Percentiles rank a stretch among this genome's conserved stretches.
Evolutionary conservation across 768 basidiomycete species (phyloP).

Genomic region (Ramaria sp.): DNA sequence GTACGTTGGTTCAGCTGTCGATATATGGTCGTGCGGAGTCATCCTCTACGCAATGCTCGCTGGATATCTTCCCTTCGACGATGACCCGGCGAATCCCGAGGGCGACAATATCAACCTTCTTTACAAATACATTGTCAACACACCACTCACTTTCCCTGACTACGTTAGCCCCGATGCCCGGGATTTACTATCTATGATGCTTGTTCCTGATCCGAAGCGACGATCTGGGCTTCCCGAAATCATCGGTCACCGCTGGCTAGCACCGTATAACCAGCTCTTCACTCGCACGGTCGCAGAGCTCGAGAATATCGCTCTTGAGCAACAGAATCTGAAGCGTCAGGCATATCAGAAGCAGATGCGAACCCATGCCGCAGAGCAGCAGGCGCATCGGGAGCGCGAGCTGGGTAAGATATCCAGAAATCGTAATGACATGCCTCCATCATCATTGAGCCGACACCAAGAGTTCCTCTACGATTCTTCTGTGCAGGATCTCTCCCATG

Average conservation of each 20-base stretch:
- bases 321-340: slow-evolving; percentile 73
- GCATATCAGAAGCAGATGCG: slow-evolving; percentile 78
- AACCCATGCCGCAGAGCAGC: slow-evolving; percentile 29
- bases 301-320: slow-evolving; percentile 70
- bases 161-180: slow-evolving; percentile 80
- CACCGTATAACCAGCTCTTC: slow-evolving; percentile 52
- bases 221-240: slow-evolving; percentile 68
- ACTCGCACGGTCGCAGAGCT: slow-evolving; percentile 64
- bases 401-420: slow-evolving; percentile 28
- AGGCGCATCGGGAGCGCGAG: slow-evolving; percentile 16
- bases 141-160: slow-evolving; percentile 93
- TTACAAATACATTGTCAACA: slow-evolving; percentile 98
- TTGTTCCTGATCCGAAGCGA: slow-evolving; percentile 80
- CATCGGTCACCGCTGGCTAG: slow-evolving; percentile 86
- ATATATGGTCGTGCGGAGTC: slow-evolving; percentile 95
- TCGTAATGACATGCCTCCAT: slow-evolving; percentile 31
- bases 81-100: slow-evolving; percentile 96
- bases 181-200: slow-evolving; percentile 81
- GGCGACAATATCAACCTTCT: slow-evolving; percentile 99
- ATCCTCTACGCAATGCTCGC: slow-evolving; percentile 96
- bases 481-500: slow-evolving; percentile 26
- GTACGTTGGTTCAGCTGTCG: slow-evolving; percentile 94
- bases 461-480: slow-evolving; percentile 72
- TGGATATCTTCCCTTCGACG: slow-evolving; percentile 97
- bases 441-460: slow-evolving; percentile 34